Conservation (phyloP, 2,329 filamentous ascomycete species). For the Conoideocrella luteorostrata region DNA sequence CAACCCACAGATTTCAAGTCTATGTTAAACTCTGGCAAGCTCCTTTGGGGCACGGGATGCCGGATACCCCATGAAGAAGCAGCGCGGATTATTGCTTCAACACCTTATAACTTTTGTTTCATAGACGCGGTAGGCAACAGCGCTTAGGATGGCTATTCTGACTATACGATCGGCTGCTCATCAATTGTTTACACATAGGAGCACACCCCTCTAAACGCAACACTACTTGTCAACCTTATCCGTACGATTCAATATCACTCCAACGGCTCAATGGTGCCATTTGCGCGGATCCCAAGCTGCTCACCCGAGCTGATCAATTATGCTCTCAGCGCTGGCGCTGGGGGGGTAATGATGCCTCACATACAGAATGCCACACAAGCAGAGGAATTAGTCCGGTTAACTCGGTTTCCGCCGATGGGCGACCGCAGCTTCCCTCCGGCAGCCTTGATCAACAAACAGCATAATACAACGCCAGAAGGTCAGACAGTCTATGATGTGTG, state of each 20-base stretch:
- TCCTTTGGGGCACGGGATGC: constrained; percentile 8
- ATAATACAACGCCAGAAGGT: constrained; percentile 1
- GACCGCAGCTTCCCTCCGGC: constrained; percentile 6
- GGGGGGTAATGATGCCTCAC: constrained; percentile 7
- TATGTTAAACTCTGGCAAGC: not conserved
- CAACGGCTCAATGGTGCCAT: constrained; percentile 5
- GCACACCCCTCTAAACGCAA: constrained; percentile 5
- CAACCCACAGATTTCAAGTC: constrained; percentile 6
- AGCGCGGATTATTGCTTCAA: constrained; percentile 6
- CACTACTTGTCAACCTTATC: not conserved
- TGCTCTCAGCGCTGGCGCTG: constrained; percentile 7
- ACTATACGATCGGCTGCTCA: too few relatives aligned
- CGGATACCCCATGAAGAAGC: constrained; percentile 7
- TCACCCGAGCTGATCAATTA: constrained; percentile 5
- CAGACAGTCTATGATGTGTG: constrained; percentile 5
- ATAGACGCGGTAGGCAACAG: constrained; percentile 8
- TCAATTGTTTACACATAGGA: not conserved
- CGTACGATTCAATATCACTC: constrained; percentile 7
- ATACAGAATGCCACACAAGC: constrained; percentile 5
- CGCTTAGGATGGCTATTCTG: too few relatives aligned
- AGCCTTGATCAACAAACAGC: constrained; percentile 1
- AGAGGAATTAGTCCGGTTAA: constrained; percentile 4
- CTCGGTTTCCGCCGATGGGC: constrained; percentile 4
- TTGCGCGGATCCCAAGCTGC: constrained; percentile 5
- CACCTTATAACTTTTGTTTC: constrained; percentile 7